Evolutionary conservation across 2,329 filamentous ascomycete species (phyloP), one percentile per base, ranked within the genome.

Genomic region (Sphaerulina vaccinii): DNA sequence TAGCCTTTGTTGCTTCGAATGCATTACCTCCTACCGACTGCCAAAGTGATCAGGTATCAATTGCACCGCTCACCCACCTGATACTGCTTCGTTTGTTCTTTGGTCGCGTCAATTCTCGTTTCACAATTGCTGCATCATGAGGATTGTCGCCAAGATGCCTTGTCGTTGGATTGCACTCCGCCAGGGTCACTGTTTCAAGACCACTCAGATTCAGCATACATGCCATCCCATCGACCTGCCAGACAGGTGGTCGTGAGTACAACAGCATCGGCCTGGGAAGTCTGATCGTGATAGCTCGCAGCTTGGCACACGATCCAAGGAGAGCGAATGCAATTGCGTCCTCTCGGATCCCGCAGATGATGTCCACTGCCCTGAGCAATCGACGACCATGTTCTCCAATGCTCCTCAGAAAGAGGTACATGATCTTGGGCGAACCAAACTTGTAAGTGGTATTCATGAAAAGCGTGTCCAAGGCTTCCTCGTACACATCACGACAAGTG

Each of bases 391-490:
- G 52, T n/a, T 49, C 21, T 5, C 65, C 65, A 23, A 67, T 62
- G 39, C 59, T 52, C 13, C 71, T 60, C 23, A 68, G 61, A 38
- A 68, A 68, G 23, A 78, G 70, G 56, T 73, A 75, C 2, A 78
- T 75, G 0, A 75, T 55, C 7, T 67, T 66, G 2, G 72, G 68
- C 0, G 78, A 71, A 2, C 75, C 70, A n/a, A 71, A 69, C 0
- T 72, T 67, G 69, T 78, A 80, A 3, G 58, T 70, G 58, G 76
- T 75, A 11, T 63, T 61, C 2, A 68, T 66, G 64, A 78, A 81
- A 3, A 80, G 68, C 2, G 79, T 65, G 22, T 70, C 66, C 1
- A 65, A 59, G 0, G 73, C 73, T 67, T 79, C 76, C 15, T 64
- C 45, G 56, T 74, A 63, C 41, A 75, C 67, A 13, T 65, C 66